These are phyloP conservation scores for Fremontodendron californicum DNA, from an alignment of 345 rosid species.

Conservation along the genomic window DNA sequence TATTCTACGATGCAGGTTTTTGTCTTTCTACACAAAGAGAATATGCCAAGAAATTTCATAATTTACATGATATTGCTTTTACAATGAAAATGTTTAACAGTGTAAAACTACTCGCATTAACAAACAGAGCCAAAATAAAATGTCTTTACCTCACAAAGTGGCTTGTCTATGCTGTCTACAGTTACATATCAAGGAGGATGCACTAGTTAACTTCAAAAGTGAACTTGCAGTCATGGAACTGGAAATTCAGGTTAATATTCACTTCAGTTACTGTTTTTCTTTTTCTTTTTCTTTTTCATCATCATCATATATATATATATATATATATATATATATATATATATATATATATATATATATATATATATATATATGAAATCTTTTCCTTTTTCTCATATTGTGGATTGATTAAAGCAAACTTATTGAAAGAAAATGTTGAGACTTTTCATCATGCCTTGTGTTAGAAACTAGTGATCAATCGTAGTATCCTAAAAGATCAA, in stretches of 20 bases:
- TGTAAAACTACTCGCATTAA: neutral
- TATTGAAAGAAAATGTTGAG: neutral
- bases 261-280: neutral
- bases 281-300: neutral
- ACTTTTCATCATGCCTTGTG: neutral
- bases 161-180: slow-evolving; percentile 26
- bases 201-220: slow-evolving; percentile 58
- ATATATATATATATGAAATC: neutral
- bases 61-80: neutral
- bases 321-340: neutral
- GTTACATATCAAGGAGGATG: slow-evolving; percentile 55
- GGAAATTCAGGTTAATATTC: slow-evolving; percentile 60
- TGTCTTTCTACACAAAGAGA: neutral
- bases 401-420: neutral
- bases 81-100: neutral
- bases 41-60: neutral
- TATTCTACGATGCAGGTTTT: neutral
- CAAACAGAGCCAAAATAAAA: neutral
- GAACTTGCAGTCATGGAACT: slow-evolving; percentile 82
- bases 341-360: neutral
- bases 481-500: neutral
- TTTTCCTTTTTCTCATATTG: slow-evolving; percentile 1
- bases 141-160: neutral
- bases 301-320: neutral
- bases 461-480: neutral